Conservation (phyloP, 73 alveolate genomes). For the Paramecium primaurelia region DNA sequence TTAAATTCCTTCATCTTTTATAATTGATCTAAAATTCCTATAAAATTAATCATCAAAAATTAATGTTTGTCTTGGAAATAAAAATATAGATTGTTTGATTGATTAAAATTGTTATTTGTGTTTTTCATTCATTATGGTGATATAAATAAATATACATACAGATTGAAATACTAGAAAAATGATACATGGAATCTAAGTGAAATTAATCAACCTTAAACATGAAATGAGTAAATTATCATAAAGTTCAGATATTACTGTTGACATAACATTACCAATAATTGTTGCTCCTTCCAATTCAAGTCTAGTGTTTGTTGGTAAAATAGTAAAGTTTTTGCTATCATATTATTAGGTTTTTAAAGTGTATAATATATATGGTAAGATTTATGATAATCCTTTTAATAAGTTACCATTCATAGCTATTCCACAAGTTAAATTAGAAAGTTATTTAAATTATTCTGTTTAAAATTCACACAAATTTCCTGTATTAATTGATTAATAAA, state of each 20-base stretch:
- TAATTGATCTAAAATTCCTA: neutral
- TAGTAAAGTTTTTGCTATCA: neutral
- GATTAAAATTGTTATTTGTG: neutral
- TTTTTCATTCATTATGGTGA: neutral
- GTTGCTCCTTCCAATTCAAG: conserved; percentile 11
- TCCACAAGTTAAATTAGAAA: neutral
- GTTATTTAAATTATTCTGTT: neutral
- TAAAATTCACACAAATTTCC: neutral
- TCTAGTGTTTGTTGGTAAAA: neutral
- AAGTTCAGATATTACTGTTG: neutral
- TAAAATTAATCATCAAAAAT: neutral
- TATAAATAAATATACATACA: neutral
- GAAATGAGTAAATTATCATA: neutral
- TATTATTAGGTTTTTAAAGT: neutral
- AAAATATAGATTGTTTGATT: neutral
- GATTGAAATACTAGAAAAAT: neutral
- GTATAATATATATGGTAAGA: neutral
- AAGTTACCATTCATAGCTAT: neutral
- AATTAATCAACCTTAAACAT: neutral
- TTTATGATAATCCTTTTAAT: neutral
- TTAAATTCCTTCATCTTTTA: neutral
- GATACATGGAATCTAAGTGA: neutral
- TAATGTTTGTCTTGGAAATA: neutral
- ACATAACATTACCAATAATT: neutral
- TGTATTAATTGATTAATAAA: neutral